Conservation (phyloP, 177 flowering plant genomes). For the Vitis hybrid region DNA sequence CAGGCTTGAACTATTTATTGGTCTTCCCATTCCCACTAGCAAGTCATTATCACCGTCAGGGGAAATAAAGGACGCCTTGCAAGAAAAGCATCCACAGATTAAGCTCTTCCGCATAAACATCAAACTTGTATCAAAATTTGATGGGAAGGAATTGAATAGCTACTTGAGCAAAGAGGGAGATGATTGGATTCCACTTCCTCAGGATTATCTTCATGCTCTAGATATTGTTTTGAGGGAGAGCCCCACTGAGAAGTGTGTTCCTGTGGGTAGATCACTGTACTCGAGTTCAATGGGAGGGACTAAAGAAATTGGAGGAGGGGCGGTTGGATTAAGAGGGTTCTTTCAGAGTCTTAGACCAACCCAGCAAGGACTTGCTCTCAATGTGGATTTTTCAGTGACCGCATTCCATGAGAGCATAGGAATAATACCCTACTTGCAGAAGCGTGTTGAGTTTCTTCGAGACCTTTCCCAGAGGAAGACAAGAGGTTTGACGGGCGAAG, state of each 20-base stretch:
- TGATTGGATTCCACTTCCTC: conserved; percentile 70
- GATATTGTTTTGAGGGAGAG: conserved; percentile 82
- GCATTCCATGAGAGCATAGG: conserved; percentile 96
- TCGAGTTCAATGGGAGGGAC: conserved; percentile 73
- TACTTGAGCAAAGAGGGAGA: conserved; percentile 61
- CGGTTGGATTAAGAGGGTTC: conserved; percentile 82
- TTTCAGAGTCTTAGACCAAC: conserved; percentile 93
- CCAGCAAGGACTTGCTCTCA: conserved; percentile 91
- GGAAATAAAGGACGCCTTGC: not conserved
- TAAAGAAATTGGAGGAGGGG: conserved; percentile 88
- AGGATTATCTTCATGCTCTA: conserved; percentile 88
- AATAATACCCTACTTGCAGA: conserved; percentile 74
- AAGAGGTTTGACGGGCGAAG: conserved; percentile 49
- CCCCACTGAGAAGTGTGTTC: conserved; percentile 62
- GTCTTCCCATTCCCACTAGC: conserved; percentile 52
- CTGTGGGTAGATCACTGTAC: conserved; percentile 76
- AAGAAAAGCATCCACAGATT: conserved; percentile 28
- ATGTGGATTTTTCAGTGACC: conserved; percentile 87
- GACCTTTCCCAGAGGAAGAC: conserved; percentile 69
- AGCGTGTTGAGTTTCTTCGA: conserved; percentile 63
- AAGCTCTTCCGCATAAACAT: conserved; percentile 67
- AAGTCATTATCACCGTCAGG: conserved; percentile 21
- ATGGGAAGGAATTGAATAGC: conserved; percentile 52
- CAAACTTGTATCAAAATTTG: conserved; percentile 71
- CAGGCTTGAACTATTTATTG: conserved; percentile 63